Percentiles rank a stretch among this genome's conserved stretches.
These are phyloP conservation scores for Penicillium parvum DNA, from an alignment of 495 filamentous ascomycete species.

Conservation along the genomic window DNA sequence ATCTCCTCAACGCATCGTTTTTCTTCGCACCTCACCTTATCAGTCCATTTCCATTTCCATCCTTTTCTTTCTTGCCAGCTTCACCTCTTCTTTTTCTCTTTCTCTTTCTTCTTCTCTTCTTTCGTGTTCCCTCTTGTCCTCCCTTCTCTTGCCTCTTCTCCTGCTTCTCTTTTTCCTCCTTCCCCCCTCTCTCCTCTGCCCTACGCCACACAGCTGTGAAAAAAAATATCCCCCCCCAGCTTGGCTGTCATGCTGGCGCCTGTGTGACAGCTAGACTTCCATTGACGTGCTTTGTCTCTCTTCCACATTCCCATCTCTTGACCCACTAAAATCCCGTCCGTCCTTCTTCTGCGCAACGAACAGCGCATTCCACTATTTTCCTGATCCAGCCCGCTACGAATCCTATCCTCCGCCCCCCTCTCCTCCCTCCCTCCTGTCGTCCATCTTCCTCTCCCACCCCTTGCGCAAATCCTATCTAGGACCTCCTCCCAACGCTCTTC, in stretches of 20 bases:
- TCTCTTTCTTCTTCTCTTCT: conserved; percentile 5
- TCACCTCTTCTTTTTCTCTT: conserved; percentile 14
- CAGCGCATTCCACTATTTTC: conserved; percentile 37
- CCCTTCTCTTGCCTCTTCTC: conserved; percentile 8
- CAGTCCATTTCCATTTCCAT: conserved; percentile 15
- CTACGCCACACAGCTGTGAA: conserved; percentile 12
- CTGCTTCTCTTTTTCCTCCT: conserved; percentile 7
- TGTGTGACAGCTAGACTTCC: conserved; percentile 44
- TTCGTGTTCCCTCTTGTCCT: conserved; percentile 5
- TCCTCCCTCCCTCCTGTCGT: neutral
- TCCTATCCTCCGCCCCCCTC: conserved; percentile 6
- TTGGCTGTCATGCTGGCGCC: conserved; percentile 40
- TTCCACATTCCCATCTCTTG: conserved; percentile 38
- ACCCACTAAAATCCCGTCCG: conserved; percentile 35
- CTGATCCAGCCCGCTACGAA: too few species aligned
- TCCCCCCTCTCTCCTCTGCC: conserved; percentile 14
- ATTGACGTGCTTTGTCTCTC: conserved; percentile 42
- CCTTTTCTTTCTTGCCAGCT: conserved; percentile 5
- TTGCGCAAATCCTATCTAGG: conserved; percentile 39
- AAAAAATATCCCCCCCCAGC: conserved; percentile 15
- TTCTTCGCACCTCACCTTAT: conserved; percentile 27
- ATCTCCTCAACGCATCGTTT: conserved; percentile 22
- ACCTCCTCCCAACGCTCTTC: conserved; percentile 27
- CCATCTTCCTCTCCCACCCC: conserved; percentile 24
- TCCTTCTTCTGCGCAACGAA: conserved; percentile 31